Conservation (phyloP, 148 eudicot species). For the Polygonum aviculare region DNA sequence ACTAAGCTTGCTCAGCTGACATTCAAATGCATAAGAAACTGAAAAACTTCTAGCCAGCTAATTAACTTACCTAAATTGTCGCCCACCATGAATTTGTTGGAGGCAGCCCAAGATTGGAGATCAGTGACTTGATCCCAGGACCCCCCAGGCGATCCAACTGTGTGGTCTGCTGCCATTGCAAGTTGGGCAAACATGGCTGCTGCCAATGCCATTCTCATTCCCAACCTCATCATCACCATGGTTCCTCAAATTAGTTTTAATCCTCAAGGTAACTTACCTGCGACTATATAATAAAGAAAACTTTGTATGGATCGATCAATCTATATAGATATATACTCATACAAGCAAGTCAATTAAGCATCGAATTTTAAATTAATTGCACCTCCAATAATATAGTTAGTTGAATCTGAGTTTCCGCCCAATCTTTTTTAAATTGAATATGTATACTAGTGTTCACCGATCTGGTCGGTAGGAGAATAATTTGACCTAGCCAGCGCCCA, state of each 20-base stretch:
- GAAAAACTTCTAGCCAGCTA: background rate
- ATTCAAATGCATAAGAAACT: background rate
- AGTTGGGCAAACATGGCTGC: conserved; percentile 12
- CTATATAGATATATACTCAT: too few species aligned
- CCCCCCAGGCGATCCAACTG: conserved; percentile 22
- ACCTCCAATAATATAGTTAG: too few species aligned
- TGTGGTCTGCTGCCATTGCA: conserved; percentile 19
- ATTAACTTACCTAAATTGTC: conserved; percentile 22
- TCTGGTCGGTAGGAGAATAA: too few species aligned
- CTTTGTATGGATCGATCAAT: too few species aligned
- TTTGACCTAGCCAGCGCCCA: too few species aligned
- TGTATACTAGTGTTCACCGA: too few species aligned
- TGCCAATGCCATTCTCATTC: conserved; percentile 12
- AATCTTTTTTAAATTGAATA: too few species aligned
- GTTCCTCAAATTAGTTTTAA: background rate
- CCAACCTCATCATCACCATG: background rate
- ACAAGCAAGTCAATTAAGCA: too few species aligned
- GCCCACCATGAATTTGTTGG: conserved; percentile 15
- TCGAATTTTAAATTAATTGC: background rate
- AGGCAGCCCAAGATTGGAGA: conserved; percentile 16
- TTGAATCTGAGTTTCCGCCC: too few species aligned
- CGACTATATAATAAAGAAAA: background rate
- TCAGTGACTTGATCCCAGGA: conserved; percentile 22
- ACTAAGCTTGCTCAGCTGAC: too few species aligned
- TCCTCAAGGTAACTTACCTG: background rate